Percentiles rank a stretch among this genome's conserved stretches.
These are phyloP conservation scores for Amanita polypyramis DNA, from an alignment of 768 basidiomycete genomes.

Conservation along the genomic window DNA sequence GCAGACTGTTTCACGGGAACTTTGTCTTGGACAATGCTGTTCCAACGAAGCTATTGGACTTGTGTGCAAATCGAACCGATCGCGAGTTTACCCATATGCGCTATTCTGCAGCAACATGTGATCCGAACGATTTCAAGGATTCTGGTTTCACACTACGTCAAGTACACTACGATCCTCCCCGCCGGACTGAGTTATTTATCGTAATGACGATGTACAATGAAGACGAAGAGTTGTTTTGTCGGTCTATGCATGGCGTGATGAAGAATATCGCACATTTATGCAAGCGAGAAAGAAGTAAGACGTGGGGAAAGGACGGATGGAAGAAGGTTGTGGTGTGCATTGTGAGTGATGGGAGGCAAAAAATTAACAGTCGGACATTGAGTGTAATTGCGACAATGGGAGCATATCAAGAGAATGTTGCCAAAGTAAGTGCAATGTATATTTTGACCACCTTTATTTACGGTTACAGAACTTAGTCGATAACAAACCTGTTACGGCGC, in stretches of 20 bases:
- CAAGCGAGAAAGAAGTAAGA: conserved; percentile 78
- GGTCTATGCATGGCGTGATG: conserved; percentile 94
- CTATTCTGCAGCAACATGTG: conserved; percentile 91
- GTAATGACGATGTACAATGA: conserved; percentile 99
- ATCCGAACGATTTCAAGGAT: conserved; percentile 85
- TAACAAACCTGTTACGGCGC: conserved; percentile 73
- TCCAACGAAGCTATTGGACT: conserved; percentile 81
- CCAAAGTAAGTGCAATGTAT: conserved; percentile 43
- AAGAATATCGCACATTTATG: conserved; percentile 89
- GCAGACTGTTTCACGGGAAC: conserved; percentile 82
- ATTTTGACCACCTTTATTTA: not conserved
- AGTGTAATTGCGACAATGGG: conserved; percentile 91
- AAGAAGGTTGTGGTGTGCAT: conserved; percentile 96
- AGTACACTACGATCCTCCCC: conserved; percentile 81
- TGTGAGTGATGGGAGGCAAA: conserved; percentile 76
- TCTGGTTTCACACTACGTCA: conserved; percentile 83
- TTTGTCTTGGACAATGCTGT: conserved; percentile 86
- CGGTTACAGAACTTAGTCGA: conserved; percentile 56
- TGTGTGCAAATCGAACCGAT: conserved; percentile 67
- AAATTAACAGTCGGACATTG: conserved; percentile 77
- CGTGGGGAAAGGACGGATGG: conserved; percentile 97
- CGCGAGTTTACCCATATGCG: conserved; percentile 95
- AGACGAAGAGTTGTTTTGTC: conserved; percentile 79
- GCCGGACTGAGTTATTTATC: conserved; percentile 90
- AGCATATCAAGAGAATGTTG: conserved; percentile 88